Evolutionary conservation across 2,329 filamentous ascomycete genomes (phyloP), one percentile per base, ranked within the genome.

Genomic region (Xylariaceae sp.): DNA sequence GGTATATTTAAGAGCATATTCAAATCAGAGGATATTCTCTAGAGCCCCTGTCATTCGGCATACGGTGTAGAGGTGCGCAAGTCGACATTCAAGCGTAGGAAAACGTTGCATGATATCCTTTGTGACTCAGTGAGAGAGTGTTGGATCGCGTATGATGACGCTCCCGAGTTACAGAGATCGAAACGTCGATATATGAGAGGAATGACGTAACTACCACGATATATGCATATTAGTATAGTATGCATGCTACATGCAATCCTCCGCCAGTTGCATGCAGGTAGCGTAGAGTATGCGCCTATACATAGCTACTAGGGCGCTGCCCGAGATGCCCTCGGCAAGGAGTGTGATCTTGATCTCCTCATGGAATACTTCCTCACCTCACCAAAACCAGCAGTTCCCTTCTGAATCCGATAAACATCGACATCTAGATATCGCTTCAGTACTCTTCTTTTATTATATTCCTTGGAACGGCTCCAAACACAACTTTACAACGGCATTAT

Each of bases 1-100:
- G 56, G 58, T 6, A 56, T 46, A 40, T 60, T 43, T 4, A 31
- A 34, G 46, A 48, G 47, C 58, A 60, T 60, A 19, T 54, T 59
- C 9, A 19, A 19, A 47, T 11, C 8, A 40, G 3, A 37, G 32
- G 9, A 30, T 32, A 34, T 46, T 35, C 19, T 30, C 27, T 32
- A 6, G 9, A 2, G 9, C 31, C 19, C 19, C 19, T 19, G 19
- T 19, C 31, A 45, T 45, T 12, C 11, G 32, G 30, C 6, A 45
- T 45, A 31, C 19, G n/a, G 9, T 31, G 8, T 12, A n/a, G 2
- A 3, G 31, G 7, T 34, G 30, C 30, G 31, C 42, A 34, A 47
- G 26, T 47, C 6, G 31, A n/a, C 2, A 1, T 39, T 43, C 9
- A 6, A 31, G 11, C 11, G 40, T 19, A 50, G 19, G n/a, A 27